These are phyloP conservation scores for Gastrolobium villosum DNA, from an alignment of 306 rosid genomes.

Conservation along the genomic window DNA sequence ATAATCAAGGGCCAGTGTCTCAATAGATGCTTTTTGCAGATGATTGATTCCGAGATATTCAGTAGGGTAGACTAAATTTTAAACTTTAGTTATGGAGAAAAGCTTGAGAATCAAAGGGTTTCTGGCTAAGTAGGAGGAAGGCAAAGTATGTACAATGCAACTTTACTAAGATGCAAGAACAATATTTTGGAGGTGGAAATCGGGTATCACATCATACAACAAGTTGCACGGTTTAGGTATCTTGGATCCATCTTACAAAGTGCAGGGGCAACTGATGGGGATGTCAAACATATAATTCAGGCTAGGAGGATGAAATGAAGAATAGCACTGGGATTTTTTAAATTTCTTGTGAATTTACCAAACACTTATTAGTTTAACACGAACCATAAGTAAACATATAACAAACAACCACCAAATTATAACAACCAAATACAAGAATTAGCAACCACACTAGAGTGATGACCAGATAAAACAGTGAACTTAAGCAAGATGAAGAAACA, in stretches of 20 bases:
- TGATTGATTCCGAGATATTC: not conserved
- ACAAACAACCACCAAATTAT: not conserved
- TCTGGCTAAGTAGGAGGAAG: not conserved
- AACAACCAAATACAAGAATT: slow-evolving; percentile 3
- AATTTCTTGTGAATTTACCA: slow-evolving; percentile 9
- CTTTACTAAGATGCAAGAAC: not conserved
- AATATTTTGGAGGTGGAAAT: slow-evolving; percentile 22
- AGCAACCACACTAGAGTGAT: not conserved
- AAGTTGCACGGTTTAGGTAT: not conserved
- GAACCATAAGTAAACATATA: not conserved
- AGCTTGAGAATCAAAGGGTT: not conserved
- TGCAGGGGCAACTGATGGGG: not conserved
- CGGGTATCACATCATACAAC: not conserved
- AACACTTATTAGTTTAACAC: not conserved
- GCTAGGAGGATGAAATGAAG: not conserved
- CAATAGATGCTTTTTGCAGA: not conserved
- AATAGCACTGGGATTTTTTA: not conserved
- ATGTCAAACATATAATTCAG: not conserved
- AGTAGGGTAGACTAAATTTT: not conserved
- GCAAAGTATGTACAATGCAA: not conserved
- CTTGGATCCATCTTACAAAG: not conserved
- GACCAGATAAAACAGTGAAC: slow-evolving; percentile 22
- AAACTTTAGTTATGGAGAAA: not conserved
- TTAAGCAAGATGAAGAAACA: slow-evolving; percentile 30
- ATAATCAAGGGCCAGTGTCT: not conserved